Evolutionary conservation across 2,329 filamentous ascomycete species (phyloP).

Genomic region (Diaporthe ampelina): DNA sequence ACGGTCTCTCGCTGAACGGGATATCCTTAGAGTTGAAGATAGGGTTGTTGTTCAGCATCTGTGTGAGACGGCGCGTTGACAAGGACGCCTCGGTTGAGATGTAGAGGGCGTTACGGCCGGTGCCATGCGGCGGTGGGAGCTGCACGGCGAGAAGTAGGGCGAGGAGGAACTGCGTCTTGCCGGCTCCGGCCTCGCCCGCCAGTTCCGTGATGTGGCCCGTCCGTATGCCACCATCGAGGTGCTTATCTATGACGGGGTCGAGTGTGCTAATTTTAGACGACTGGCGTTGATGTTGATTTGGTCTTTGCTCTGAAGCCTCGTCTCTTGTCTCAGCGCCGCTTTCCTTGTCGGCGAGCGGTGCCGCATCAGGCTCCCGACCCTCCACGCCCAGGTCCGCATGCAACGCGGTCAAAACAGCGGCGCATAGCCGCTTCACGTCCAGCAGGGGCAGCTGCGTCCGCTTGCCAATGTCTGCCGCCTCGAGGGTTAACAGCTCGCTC

Average conservation of each 20-base stretch:
- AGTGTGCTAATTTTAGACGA: conserved; percentile 83
- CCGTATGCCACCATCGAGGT: conserved; percentile 83
- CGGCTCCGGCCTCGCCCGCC: conserved; percentile 91
- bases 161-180: conserved; percentile 95
- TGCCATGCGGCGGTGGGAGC: conserved; percentile 79
- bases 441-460: conserved; percentile 85
- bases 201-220: conserved; percentile 88
- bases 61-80: conserved; percentile 83
- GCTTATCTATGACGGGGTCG: conserved; percentile 77
- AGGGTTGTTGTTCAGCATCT: conserved; percentile 80
- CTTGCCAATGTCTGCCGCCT: conserved; percentile 86
- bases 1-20: conserved; percentile 59
- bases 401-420: conserved; percentile 76
- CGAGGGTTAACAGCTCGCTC: conserved; percentile 87
- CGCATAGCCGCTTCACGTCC: conserved; percentile 82
- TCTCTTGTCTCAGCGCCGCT: background rate
- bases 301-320: background rate
- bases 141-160: conserved; percentile 88
- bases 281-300: conserved; percentile 42
- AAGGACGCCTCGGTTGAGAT: conserved; percentile 93
- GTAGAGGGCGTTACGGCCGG: conserved; percentile 85
- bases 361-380: conserved; percentile 39
- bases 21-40: conserved; percentile 57
- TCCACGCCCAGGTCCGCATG: conserved; percentile 70
- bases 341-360: conserved; percentile 39